phyloP scores from a whole-genome alignment of 2,329 filamentous ascomycete genomes.

The Phyllachora maydis region DNA sequence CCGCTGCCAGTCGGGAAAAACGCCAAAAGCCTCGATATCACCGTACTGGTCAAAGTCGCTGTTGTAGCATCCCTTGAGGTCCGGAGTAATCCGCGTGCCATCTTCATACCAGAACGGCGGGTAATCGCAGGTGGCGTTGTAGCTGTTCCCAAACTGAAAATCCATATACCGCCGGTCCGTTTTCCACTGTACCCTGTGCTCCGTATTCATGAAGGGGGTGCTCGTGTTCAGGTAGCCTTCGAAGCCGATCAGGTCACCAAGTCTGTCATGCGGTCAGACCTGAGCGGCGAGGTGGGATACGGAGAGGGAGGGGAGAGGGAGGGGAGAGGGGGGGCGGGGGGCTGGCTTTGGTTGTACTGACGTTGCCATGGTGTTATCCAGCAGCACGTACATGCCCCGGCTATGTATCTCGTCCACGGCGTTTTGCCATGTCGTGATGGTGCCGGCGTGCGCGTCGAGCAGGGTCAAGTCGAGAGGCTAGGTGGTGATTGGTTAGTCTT shows the following conservation, averaged over 20 bases:
- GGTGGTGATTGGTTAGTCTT: too few species aligned
- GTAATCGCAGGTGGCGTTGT: slow-evolving; percentile 30
- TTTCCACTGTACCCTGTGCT: slow-evolving; percentile 37
- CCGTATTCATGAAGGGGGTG: slow-evolving; percentile 29
- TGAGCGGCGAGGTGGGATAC: too few species aligned
- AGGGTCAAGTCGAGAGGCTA: slow-evolving; percentile 39
- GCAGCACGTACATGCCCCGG: slow-evolving; percentile 41
- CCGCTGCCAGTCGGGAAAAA: slow-evolving; percentile 39
- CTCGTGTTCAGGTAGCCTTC: slow-evolving; percentile 34
- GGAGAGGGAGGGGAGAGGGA: too few species aligned
- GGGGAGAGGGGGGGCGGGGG: too few species aligned
- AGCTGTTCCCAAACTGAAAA: slow-evolving; percentile 29
- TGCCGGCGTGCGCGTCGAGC: slow-evolving; percentile 40
- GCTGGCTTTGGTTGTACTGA: too few species aligned
- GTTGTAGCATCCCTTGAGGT: slow-evolving; percentile 31
- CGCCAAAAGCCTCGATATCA: slow-evolving; percentile 39
- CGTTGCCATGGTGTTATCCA: slow-evolving; percentile 46
- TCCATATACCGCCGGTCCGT: slow-evolving; percentile 29
- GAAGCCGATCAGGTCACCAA: slow-evolving; percentile 41
- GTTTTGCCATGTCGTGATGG: slow-evolving; percentile 32
- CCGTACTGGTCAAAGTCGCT: slow-evolving; percentile 19
- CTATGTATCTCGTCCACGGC: slow-evolving; percentile 38
- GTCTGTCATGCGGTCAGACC: too few species aligned
- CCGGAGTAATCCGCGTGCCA: slow-evolving; percentile 21
- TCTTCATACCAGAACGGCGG: slow-evolving; percentile 39